Evolutionary conservation across 768 basidiomycete genomes (phyloP).

Genomic region (Naematelia encephala): DNA sequence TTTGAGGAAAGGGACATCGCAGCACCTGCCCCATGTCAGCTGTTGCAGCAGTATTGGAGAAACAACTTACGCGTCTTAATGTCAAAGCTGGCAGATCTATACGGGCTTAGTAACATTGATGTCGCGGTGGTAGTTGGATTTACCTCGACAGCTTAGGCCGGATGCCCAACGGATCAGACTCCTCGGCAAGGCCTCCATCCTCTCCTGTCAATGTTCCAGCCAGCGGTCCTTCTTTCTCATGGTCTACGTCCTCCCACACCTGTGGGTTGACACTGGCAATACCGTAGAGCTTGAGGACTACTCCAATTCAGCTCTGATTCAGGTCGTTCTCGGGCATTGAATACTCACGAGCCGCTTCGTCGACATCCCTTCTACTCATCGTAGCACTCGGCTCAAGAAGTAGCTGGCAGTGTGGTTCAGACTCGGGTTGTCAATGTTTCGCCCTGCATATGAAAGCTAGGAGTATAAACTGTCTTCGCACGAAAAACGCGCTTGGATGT

Average conservation of each 20-base stretch:
- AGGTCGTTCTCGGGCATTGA: not conserved
- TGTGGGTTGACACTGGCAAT: constrained; percentile 74
- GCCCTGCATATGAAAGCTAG: too few species aligned
- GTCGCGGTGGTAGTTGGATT: not conserved
- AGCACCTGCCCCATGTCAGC: constrained; percentile 58
- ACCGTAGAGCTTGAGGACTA: constrained; percentile 79
- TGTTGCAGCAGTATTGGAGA: not conserved
- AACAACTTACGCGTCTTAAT: constrained; percentile 53
- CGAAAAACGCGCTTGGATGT: too few species aligned
- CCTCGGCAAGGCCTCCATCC: constrained; percentile 58
- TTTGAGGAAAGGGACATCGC: constrained; percentile 84
- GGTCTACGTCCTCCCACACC: constrained; percentile 85
- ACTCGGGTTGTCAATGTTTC: too few species aligned
- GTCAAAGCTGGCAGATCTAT: constrained; percentile 54
- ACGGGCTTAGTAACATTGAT: not conserved
- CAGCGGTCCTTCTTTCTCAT: constrained; percentile 73
- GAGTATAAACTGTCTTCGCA: too few species aligned
- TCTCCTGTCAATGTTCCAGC: constrained; percentile 55
- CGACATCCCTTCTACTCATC: constrained; percentile 37
- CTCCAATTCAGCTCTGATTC: not conserved
- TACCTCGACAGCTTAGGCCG: constrained; percentile 51
- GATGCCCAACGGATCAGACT: constrained; percentile 62
- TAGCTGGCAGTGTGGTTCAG: not conserved
- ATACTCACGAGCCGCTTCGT: constrained; percentile 37
- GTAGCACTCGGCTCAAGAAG: not conserved